Evolutionary conservation across 345 rosid species (phyloP), one percentile per base, ranked within the genome.

Genomic region (Hirschfeldia incana): DNA sequence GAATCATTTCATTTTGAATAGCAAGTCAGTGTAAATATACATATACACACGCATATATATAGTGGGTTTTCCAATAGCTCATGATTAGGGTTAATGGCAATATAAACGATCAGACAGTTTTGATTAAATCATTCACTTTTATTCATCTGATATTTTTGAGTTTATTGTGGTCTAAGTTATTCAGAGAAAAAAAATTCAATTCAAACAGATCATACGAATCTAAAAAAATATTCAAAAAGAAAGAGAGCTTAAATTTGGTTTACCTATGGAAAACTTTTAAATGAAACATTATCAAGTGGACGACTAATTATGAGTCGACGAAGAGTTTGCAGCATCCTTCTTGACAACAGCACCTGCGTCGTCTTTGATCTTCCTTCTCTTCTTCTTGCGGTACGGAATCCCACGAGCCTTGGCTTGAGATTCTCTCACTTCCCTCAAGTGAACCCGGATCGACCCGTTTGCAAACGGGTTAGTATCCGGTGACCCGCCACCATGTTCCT

Each of bases 321-420:
- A 80, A 75, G 83, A 70, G 64, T 80, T 80, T 44, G 80, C 73
- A 71, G 51, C 82, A 26, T 69, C 83, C 13, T 69, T 74, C 75
- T 69, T 80, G 70, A 62, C 46, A 60, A 42, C 69, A 33, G 28
- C 80, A 76, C 4, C 12, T 39, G 33, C 76, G 65, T 75, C 79
- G 76, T 65, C 72, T 67, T 67, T 76, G 10, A 1, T 78, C 80
- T 76, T 89, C 80, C 85, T 90, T 83, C 90, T 91, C 86, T 90
- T 92, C 30, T 92, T 92, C 91, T 92, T 92, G 91, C 90, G 89
- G 33, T 92, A 92, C 6, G 94, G 92, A 12, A 92, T 89, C 70
- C 97, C 97, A 39, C 97, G 82, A 13, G 97, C 97, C 80, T 86
- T 92, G 11, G 94, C 92, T 75, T 92, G 97, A 39, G 91, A 87